Base-by-base conservation (phyloP, 2,329 filamentous ascomycete species). In the Paradendryphiella salina region DNA sequence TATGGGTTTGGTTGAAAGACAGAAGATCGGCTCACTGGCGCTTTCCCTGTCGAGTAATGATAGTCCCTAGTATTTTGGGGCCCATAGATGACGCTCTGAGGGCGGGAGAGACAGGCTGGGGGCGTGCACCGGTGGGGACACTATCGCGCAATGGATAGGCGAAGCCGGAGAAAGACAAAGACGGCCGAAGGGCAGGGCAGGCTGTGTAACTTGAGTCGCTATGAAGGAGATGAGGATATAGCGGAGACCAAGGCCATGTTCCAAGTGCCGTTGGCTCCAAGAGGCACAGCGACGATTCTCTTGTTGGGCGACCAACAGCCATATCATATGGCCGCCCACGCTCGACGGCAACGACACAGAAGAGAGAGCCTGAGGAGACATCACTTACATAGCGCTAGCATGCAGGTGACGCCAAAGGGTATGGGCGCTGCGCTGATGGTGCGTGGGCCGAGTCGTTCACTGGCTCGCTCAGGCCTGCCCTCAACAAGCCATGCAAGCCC, bases 1-100 rank as follows among this genome's bases (percentile, higher is more conserved):
- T 54, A 56, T 56, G 54, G 46, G 38, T 48, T 54, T 54, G 49
- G 58, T 59, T 57, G 58, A 53, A 55, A 54, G 52, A 41, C 37
- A 47, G 40, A 53, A 49, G 53, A 59, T 52, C 48, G 56, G 53
- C 56, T 50, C 43, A 46, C 37, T 33, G 35, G 46, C 50, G 50
- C 58, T 49, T 52, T 48, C 41, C 58, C 36, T n/a, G 48, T 29
- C 21, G 17, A 46, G 56, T 33, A 52, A 40, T 41, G 58, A 61
- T 61, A 48, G 21, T 42, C 57, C n/a, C 26, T 14, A 29, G 48
- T 50, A 57, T 60, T 55, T 56, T 35, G 54, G 54, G 51, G 49
- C 49, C 44, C 41, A 43, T 50, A 39, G 42, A 56, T 60, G 57
- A 60, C 57, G 57, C 57, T 54, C 47, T 37, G 41, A 47, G 37